A percentile compares a stretch with the other conserved stretches of the same genome.
Conservation (phyloP, 768 basidiomycete species). For the Naganishia friedmannii region DNA sequence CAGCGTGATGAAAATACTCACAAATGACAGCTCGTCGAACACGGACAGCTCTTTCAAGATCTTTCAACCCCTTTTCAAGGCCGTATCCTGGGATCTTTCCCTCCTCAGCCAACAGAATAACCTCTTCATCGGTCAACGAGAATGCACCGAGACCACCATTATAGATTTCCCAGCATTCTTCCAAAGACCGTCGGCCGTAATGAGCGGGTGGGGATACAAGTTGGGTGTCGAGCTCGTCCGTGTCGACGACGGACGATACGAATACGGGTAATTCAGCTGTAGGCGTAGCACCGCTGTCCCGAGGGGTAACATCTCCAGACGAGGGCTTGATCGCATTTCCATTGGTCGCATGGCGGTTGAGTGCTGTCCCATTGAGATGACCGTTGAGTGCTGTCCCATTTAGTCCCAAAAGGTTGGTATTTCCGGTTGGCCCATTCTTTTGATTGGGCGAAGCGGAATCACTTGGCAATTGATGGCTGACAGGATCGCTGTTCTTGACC, state of each 20-base stretch:
- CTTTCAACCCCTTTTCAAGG: conserved; percentile 88
- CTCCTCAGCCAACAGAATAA: conserved; percentile 79
- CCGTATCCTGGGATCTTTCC: conserved; percentile 95
- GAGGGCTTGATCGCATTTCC: conserved; percentile 7
- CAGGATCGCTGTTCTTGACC: conserved; percentile 23
- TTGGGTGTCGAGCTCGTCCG: conserved; percentile 30
- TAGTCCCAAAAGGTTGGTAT: not conserved
- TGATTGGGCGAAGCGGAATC: conserved; percentile 35
- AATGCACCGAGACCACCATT: conserved; percentile 55
- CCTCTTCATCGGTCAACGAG: conserved; percentile 80
- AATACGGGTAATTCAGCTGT: conserved; percentile 29
- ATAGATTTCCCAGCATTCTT: conserved; percentile 76
- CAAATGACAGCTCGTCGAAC: conserved; percentile 82
- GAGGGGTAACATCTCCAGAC: conserved; percentile 47
- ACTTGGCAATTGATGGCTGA: conserved; percentile 28
- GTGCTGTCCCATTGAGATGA: conserved; percentile 9
- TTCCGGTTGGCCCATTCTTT: not conserved
- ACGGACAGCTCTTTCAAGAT: conserved; percentile 78
- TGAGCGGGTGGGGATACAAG: conserved; percentile 16
- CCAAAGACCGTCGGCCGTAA: conserved; percentile 59
- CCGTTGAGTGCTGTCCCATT: conserved; percentile 8
- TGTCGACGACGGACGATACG: conserved; percentile 21
- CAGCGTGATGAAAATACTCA: conserved; percentile 55
- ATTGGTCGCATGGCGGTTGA: not conserved
- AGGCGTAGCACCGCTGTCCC: conserved; percentile 21